These are phyloP conservation scores for Axilococcus clingmanii DNA, from an alignment of 139 green algal species.

Conservation along the genomic window DNA sequence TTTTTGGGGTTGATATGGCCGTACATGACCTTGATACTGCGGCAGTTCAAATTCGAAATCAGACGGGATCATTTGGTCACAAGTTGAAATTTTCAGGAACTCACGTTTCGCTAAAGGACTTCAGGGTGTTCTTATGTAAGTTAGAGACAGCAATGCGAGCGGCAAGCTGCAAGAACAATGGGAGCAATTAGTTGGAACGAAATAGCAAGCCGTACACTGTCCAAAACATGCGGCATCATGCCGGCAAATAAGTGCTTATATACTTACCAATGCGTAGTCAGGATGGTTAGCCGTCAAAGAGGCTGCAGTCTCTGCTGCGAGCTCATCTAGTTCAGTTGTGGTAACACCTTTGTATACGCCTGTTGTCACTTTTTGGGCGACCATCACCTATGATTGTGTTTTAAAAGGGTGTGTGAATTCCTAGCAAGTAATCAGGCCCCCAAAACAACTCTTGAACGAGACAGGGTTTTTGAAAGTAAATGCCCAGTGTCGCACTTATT, in stretches of 20 bases:
- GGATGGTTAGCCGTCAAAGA: conserved; percentile 94
- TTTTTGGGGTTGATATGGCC: conserved; percentile 87
- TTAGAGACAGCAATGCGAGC: conserved; percentile 98
- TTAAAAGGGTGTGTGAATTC: too few relatives aligned
- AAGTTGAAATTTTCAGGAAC: conserved; percentile 3
- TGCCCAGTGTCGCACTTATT: too few relatives aligned
- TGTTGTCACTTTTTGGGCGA: conserved; percentile 93
- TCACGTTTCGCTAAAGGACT: conserved; percentile 92
- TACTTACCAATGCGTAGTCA: conserved; percentile 88
- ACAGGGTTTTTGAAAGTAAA: too few relatives aligned
- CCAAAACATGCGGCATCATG: too few relatives aligned
- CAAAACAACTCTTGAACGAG: too few relatives aligned
- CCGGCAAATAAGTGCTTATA: neutral
- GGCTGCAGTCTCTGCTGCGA: conserved; percentile 96
- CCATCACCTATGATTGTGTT: conserved; percentile 87
- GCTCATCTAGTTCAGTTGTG: conserved; percentile 94
- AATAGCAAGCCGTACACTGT: too few relatives aligned
- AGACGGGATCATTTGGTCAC: neutral
- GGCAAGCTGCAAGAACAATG: conserved; percentile 68
- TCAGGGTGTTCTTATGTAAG: conserved; percentile 98
- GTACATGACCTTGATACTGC: conserved; percentile 87
- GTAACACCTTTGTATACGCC: conserved; percentile 96
- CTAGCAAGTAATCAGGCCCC: too few relatives aligned
- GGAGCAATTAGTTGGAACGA: neutral
- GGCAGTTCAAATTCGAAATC: neutral